phyloP scores from a whole-genome alignment of 495 filamentous ascomycete genomes.

The Penicillium paxilli region DNA sequence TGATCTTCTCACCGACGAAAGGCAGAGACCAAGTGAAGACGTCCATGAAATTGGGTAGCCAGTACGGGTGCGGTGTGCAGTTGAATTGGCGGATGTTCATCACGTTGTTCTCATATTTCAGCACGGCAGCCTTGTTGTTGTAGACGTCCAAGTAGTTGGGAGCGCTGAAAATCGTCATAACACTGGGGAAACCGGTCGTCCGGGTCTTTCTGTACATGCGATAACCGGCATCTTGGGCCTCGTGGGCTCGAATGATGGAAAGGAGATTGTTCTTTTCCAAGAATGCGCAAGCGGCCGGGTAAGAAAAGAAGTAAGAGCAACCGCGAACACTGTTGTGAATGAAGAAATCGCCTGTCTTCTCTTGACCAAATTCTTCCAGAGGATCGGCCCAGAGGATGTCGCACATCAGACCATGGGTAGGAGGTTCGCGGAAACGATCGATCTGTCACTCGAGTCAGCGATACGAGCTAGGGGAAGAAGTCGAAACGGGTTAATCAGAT shows the following conservation, averaged over 20 bases:
- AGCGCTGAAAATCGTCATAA: conserved; percentile 99
- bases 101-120: conserved; percentile 99
- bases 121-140: conserved; percentile 98
- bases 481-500: background rate
- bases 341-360: conserved; percentile 96
- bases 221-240: conserved; percentile 97
- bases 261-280: conserved; percentile 98
- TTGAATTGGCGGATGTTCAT: conserved; percentile 99
- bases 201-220: conserved; percentile 98
- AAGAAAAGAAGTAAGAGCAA: conserved; percentile 99
- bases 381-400: conserved; percentile 99
- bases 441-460: conserved; percentile 58
- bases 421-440: conserved; percentile 95
- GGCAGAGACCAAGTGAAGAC: conserved; percentile 99
- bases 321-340: conserved; percentile 97
- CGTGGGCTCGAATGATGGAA: conserved; percentile 97
- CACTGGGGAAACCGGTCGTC: conserved; percentile 96
- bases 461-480: background rate
- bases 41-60: conserved; percentile 99
- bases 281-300: conserved; percentile 96
- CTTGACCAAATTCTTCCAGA: conserved; percentile 98
- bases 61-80: conserved; percentile 98
- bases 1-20: conserved; percentile 99
- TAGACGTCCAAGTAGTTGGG: conserved; percentile 99
- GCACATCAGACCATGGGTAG: conserved; percentile 97